Conservation (phyloP, 2,329 filamentous ascomycete genomes). For the Diaporthe aspalathi region DNA sequence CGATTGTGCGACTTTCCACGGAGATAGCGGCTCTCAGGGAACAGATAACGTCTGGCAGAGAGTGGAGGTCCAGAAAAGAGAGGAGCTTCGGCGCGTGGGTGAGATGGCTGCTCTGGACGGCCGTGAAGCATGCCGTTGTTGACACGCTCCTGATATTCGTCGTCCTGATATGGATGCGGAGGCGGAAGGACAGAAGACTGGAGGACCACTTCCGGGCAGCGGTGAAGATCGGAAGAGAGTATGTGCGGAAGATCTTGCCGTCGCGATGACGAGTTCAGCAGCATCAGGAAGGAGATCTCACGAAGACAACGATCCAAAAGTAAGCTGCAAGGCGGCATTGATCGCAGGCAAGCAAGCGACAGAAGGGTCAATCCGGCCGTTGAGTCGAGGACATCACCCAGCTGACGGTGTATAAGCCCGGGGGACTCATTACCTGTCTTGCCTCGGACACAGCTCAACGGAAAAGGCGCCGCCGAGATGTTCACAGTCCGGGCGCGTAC, state of each 20-base stretch:
- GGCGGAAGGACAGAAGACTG: conserved; percentile 75
- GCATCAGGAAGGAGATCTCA: background rate
- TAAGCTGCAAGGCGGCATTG: background rate
- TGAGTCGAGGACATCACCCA: background rate
- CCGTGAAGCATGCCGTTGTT: conserved; percentile 78
- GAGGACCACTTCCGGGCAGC: conserved; percentile 79
- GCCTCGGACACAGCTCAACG: background rate
- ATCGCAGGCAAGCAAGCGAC: background rate
- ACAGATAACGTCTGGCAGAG: conserved; percentile 82
- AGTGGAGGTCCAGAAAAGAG: conserved; percentile 75
- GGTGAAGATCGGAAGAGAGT: conserved; percentile 68
- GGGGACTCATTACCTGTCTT: background rate
- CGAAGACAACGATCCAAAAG: background rate
- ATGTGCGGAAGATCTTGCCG: conserved; percentile 68
- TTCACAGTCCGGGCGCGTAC: background rate
- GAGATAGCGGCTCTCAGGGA: conserved; percentile 93
- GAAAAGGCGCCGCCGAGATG: background rate
- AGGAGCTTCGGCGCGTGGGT: conserved; percentile 77
- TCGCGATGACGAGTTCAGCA: conserved; percentile 57
- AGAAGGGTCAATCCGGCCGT: background rate
- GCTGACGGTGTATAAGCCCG: background rate
- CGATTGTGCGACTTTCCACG: conserved; percentile 88
- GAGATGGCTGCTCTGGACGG: conserved; percentile 75
- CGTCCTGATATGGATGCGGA: conserved; percentile 78
- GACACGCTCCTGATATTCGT: conserved; percentile 76